These are phyloP conservation scores for Annona squamosa DNA, from an alignment of 164 flowering plant species.

Conservation along the genomic window DNA sequence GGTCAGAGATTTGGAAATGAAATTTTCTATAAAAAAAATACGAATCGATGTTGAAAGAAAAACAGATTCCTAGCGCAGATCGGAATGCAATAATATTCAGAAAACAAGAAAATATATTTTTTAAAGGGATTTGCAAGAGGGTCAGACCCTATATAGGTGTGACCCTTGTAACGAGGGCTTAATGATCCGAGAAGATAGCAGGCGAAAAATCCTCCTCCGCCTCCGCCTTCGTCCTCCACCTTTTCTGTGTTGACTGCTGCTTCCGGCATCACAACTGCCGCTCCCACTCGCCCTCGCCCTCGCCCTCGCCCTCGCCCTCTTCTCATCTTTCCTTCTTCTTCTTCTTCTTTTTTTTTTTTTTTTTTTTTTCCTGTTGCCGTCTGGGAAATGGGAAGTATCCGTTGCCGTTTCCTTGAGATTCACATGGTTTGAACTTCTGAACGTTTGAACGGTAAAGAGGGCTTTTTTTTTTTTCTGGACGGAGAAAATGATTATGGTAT, in stretches of 20 bases:
- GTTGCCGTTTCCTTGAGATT: too few relatives aligned
- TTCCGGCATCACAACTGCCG: conserved; percentile 12
- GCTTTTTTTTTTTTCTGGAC: too few relatives aligned
- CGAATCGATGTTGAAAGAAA: not conserved
- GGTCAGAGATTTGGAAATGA: not conserved
- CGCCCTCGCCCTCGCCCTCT: conserved; percentile 19
- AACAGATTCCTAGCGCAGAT: not conserved
- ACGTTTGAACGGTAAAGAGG: too few relatives aligned
- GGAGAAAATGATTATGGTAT: too few relatives aligned
- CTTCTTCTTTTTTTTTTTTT: too few relatives aligned
- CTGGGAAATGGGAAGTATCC: too few relatives aligned
- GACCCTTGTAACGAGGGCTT: conserved; percentile 73
- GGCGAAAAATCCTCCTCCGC: conserved; percentile 47
- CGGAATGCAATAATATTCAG: not conserved
- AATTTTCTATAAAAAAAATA: not conserved
- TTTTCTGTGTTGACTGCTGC: not conserved
- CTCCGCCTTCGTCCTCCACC: conserved; percentile 13
- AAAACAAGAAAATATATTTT: too few relatives aligned
- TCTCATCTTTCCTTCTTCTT: too few relatives aligned
- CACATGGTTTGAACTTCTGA: too few relatives aligned
- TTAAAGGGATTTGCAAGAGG: not conserved
- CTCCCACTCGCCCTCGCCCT: conserved; percentile 11
- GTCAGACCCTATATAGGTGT: conserved; percentile 73
- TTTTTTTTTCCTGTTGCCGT: too few relatives aligned
- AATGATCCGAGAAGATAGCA: conserved; percentile 75